Conservation (phyloP, 1,139 yeast genomes). For the Zhuliangozyma parablackwelliae region DNA sequence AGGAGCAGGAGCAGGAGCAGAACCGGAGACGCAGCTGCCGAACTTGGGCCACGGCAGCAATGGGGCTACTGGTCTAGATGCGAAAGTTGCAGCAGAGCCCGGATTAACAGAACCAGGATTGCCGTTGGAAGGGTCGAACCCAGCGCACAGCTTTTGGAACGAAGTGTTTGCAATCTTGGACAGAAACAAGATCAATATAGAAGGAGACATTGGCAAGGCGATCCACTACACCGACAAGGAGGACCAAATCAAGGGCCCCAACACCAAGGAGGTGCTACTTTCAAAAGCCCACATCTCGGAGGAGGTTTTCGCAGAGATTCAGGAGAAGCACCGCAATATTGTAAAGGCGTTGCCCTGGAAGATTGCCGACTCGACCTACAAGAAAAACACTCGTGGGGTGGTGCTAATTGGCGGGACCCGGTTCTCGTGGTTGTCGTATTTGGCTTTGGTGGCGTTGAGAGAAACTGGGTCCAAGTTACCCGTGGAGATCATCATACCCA, state of each 20-base stretch:
- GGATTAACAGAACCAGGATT: too few species aligned
- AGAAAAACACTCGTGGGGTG: slow-evolving; percentile 25
- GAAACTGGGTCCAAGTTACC: slow-evolving; percentile 34
- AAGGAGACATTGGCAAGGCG: slow-evolving; percentile 15
- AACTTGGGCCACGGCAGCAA: too few species aligned
- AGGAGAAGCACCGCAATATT: slow-evolving; percentile 20
- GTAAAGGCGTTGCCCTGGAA: slow-evolving; percentile 21
- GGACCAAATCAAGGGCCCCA: slow-evolving; percentile 19
- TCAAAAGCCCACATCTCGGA: slow-evolving; percentile 27
- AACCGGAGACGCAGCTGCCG: not conserved
- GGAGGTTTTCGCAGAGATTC: slow-evolving; percentile 20
- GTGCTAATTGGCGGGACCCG: slow-evolving; percentile 38
- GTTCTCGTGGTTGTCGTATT: slow-evolving; percentile 37
- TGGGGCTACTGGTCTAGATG: too few species aligned
- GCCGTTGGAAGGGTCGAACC: too few species aligned
- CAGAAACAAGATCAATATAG: slow-evolving; percentile 12
- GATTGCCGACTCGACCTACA: slow-evolving; percentile 22
- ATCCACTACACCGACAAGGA: slow-evolving; percentile 20
- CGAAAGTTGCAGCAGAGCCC: too few species aligned
- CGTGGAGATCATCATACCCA: slow-evolving; percentile 36
- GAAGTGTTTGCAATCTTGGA: slow-evolving; percentile 17
- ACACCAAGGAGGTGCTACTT: slow-evolving; percentile 24
- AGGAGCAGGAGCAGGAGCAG: slow-evolving; percentile 1
- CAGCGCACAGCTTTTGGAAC: slow-evolving; percentile 25
- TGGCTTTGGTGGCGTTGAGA: slow-evolving; percentile 30